Evolutionary conservation across 2,329 filamentous ascomycete genomes (phyloP), one percentile per base, ranked within the genome.

Genomic region (Blumeria graminis): DNA sequence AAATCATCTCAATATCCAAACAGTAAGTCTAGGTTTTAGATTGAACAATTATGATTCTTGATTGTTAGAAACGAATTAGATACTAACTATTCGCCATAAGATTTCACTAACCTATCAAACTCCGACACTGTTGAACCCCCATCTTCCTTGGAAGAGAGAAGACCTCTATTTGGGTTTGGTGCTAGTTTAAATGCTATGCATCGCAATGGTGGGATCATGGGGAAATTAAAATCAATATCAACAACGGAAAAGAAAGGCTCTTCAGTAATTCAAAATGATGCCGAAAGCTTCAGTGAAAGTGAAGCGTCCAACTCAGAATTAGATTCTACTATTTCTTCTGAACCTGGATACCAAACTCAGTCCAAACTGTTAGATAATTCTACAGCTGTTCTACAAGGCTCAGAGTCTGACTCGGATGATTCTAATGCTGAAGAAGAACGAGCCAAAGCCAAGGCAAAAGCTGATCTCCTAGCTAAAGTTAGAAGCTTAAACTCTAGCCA

Each of bases 241-340:
- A 55, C n/a, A 32, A 8, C 36, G 33, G 32, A 28, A 9, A 28
- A 16, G 10, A 35, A 22, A 11, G 16, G 28, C 6, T n/a, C 7
- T 22, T 28, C 16, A 41, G n/a, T 18, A 4, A 41, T 16, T 6
- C n/a, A 14, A 28, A 43, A 38, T 22, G 14, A 48, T 51, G 13
- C 50, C 22, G 45, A 28, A 16, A 41, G 16, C 57, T 51, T 34
- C 56, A 59, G 16, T 51, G 58, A 56, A 50, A 46, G 33, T 39
- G 55, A 58, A 46, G 48, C 34, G 9, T 57, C 56, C n/a, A 35
- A 56, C 39, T 38, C 55, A n/a, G 34, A 35, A 7, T 38, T 35
- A 34, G 14, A 52, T 9, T 22, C 48, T 22, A 14, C 22, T 22
- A 28, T 28, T 28, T 28, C 22, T 4, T 28, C 22, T 28, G 22